Evolutionary conservation across 176 grass and related monocot genomes (phyloP).

Genomic region (Avena insularis): DNA sequence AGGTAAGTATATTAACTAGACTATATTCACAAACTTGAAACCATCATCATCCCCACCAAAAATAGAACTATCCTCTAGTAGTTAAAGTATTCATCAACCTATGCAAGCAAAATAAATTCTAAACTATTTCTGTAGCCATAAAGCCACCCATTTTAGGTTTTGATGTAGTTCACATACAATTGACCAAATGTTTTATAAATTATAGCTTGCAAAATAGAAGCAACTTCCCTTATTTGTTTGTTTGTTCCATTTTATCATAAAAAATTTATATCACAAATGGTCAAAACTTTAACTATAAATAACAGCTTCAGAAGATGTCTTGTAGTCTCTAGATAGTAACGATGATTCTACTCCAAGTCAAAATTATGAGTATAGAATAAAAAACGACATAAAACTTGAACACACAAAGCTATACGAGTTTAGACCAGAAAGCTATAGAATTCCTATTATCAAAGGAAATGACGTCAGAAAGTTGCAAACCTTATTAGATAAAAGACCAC

Average conservation of each 20-base stretch:
- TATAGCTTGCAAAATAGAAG: not conserved
- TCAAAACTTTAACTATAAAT: slow-evolving; percentile 12
- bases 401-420: not conserved
- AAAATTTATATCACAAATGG: not conserved
- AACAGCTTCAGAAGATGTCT: not conserved
- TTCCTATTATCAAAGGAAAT: slow-evolving; percentile 30
- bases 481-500: slow-evolving; percentile 94
- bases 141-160: not conserved
- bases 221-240: not conserved
- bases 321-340: slow-evolving; percentile 16
- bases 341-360: slow-evolving; percentile 2
- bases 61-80: not conserved
- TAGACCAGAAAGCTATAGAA: not conserved
- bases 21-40: not conserved
- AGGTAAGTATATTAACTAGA: not conserved
- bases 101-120: slow-evolving; percentile 27
- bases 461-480: slow-evolving; percentile 48
- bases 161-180: not conserved
- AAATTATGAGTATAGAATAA: not conserved
- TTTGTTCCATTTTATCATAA: not conserved
- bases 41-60: not conserved
- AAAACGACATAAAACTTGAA: slow-evolving; percentile 36
- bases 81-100: not conserved
- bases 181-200: not conserved
- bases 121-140: not conserved